Evolutionary conservation across 2,329 filamentous ascomycete genomes (phyloP).

Genomic region (Purpureocillium takamizusanense): DNA sequence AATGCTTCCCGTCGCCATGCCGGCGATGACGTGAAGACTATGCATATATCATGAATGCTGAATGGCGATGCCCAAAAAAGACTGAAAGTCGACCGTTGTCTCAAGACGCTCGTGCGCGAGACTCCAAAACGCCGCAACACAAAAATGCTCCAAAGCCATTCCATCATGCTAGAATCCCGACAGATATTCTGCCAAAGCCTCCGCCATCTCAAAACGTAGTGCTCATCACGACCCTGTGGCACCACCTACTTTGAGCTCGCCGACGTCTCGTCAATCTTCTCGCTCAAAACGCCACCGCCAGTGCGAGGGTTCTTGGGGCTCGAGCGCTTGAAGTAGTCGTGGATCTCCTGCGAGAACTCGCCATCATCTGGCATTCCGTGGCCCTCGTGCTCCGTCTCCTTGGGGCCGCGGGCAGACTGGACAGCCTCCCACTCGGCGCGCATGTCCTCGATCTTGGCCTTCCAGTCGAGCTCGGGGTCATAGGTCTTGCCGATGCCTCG

Average conservation of each 20-base stretch:
- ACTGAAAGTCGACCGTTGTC: not conserved
- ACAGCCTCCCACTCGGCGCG: slow-evolving; percentile 50
- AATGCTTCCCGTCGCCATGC: not conserved
- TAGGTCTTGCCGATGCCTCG: slow-evolving; percentile 74
- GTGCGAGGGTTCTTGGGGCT: slow-evolving; percentile 16
- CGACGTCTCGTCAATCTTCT: slow-evolving; percentile 15
- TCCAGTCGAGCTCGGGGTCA: slow-evolving; percentile 72
- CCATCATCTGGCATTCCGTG: slow-evolving; percentile 32
- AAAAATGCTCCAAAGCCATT: too few relatives aligned
- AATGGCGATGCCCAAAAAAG: not conserved
- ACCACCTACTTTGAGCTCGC: slow-evolving; percentile 5
- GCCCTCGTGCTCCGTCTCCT: slow-evolving; percentile 34
- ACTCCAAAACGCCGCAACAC: too few relatives aligned
- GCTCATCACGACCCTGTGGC: not conserved
- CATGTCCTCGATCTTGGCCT: slow-evolving; percentile 80
- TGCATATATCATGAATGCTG: not conserved
- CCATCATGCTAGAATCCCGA: too few relatives aligned
- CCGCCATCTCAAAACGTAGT: too few relatives aligned
- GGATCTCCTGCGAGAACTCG: slow-evolving; percentile 43
- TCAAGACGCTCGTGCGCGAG: too few relatives aligned
- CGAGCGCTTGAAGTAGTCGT: slow-evolving; percentile 42
- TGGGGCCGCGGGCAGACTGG: slow-evolving; percentile 35
- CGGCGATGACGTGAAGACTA: not conserved
- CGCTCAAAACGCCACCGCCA: slow-evolving; percentile 13
- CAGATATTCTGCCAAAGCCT: too few relatives aligned